Base-by-base conservation (phyloP, 2,329 filamentous ascomycete genomes). In the Epichloe uncinata region DNA sequence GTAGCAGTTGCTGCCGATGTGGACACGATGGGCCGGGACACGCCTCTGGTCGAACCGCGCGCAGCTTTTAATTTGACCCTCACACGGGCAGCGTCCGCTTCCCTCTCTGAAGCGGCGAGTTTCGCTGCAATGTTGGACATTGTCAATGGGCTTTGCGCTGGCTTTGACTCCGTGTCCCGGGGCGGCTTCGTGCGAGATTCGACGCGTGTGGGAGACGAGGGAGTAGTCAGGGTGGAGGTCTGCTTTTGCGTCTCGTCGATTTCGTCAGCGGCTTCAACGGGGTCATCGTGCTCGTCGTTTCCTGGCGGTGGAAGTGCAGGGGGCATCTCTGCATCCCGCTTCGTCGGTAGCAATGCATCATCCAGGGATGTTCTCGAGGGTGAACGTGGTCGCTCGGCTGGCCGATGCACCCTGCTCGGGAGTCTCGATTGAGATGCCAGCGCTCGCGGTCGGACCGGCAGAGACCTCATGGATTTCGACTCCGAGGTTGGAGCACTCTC, bases 51-150 rank as follows among this genome's bases (percentile, higher is more conserved):
- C 49, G 60, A 61, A 13, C 63, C 65, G 35, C 71, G 64, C 3
- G 74, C 75, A 1, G 79, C 78, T 56, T 72, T 75, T 33, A 83
- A 69, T 60, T 82, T 83, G 2, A 79, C 80, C 3, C 79, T 68
- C 0, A 82, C 78, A 22, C 79, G 71, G 1, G 79, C 79, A 1
- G 79, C 79, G 54, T 82, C 78, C 4, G 80, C 80, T 48, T 82
- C 78, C 77, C 77, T 71, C 55, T 83, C 80, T 0, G 79, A 78
- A 2, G 80, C 79, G 1, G 78, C 80, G 0, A 83, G 69, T 62
- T 83, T 83, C 30, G 78, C 78, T 0, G 77, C 75, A 53, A 83
- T 83, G 35, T 69, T 73, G 8, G 77, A 75, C 73, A 81, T 80
- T 18, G 74, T 80, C 3, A 82, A 62, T 0, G 78, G 78, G 30